Percentiles rank a stretch among this genome's conserved stretches.
Evolutionary conservation across 352 stramenopile genomes (phyloP).

Genomic region (Hyaloperonospora arabidopsidis): DNA sequence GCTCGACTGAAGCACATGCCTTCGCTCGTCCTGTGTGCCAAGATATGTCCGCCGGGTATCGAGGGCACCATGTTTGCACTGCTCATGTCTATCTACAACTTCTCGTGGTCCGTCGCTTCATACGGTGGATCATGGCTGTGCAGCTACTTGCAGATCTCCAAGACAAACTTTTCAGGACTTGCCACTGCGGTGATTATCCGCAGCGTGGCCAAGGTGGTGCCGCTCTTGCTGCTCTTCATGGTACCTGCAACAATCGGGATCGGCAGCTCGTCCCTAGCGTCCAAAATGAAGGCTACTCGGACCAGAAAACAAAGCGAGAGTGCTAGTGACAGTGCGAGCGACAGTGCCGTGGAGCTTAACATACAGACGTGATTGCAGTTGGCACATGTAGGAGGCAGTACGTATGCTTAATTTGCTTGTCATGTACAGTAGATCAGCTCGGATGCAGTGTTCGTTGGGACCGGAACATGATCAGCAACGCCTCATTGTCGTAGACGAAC

Average conservation of each 20-base stretch:
- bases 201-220: constrained; percentile 55
- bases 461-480: too few relatives aligned
- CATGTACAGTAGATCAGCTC: neutral
- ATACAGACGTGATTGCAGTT: constrained; percentile 12
- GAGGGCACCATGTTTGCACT: constrained; percentile 95
- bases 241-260: constrained; percentile 63
- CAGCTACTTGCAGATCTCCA: constrained; percentile 65
- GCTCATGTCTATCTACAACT: constrained; percentile 85
- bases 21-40: constrained; percentile 92
- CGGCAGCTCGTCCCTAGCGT: constrained; percentile 40
- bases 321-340: constrained; percentile 16
- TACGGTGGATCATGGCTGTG: constrained; percentile 77
- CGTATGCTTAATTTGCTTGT: neutral
- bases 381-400: too few relatives aligned
- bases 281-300: constrained; percentile 15
- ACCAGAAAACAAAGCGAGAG: constrained; percentile 24
- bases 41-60: constrained; percentile 92
- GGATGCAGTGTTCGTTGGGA: too few relatives aligned
- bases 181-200: constrained; percentile 46
- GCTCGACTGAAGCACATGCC: constrained; percentile 86
- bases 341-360: constrained; percentile 28
- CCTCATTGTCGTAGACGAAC: too few relatives aligned
- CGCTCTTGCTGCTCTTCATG: constrained; percentile 66
- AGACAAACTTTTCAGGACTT: constrained; percentile 61
- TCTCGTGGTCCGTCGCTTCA: constrained; percentile 68